Percentiles rank a stretch among this genome's conserved stretches.
These are phyloP conservation scores for Picea engelmannii DNA, from an alignment of 83 land plant genomes.

Conservation along the genomic window DNA sequence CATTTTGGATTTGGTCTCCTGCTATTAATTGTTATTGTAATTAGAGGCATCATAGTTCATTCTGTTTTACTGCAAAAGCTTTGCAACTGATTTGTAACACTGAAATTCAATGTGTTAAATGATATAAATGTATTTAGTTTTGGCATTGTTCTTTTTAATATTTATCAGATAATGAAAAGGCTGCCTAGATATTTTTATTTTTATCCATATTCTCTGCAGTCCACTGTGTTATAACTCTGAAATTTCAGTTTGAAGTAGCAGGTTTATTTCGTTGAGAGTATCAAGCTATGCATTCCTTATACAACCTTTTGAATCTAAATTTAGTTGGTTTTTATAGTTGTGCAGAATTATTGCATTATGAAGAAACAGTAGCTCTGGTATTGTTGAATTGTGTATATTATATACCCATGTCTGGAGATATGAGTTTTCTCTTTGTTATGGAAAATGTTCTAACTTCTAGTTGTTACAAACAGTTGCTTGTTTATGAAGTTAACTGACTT, in stretches of 20 bases:
- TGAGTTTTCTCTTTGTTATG: too few relatives aligned
- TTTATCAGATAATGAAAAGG: not conserved
- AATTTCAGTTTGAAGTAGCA: not conserved
- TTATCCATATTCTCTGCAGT: not conserved
- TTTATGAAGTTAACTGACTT: too few relatives aligned
- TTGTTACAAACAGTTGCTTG: too few relatives aligned
- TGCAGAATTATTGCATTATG: not conserved
- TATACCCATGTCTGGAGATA: constrained; percentile 1
- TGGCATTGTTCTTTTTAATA: not conserved
- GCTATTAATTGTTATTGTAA: not conserved
- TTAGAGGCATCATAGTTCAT: not conserved
- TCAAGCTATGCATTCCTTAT: not conserved
- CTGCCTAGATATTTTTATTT: constrained; percentile 10
- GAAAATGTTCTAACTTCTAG: too few relatives aligned
- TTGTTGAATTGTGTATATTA: not conserved
- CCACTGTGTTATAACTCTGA: not conserved
- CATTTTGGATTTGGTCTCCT: not conserved
- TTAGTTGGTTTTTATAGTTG: constrained; percentile 5
- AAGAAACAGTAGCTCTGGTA: not conserved
- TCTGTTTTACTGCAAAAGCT: constrained; percentile 1
- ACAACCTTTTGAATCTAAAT: constrained; percentile 4
- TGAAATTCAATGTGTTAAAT: not conserved
- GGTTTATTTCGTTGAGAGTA: not conserved
- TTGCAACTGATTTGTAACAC: constrained; percentile 1
- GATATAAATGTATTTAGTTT: not conserved